Evolutionary conservation across 2,329 filamentous ascomycete species (phyloP).

Genomic region (Epichloe aotearoae): DNA sequence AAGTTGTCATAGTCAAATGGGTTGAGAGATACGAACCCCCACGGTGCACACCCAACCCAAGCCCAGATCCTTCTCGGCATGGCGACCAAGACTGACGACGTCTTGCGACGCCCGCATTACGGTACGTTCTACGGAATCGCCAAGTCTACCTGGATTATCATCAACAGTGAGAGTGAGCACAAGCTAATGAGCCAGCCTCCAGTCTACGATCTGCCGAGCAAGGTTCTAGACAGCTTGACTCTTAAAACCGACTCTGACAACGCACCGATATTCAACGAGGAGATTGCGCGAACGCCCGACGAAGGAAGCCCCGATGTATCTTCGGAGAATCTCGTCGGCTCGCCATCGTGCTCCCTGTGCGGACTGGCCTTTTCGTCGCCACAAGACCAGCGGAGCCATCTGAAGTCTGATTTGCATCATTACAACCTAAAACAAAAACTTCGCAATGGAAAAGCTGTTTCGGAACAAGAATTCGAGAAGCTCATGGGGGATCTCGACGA

Average conservation of each 20-base stretch:
- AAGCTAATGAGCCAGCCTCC: constrained; percentile 6
- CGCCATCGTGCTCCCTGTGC: constrained; percentile 75
- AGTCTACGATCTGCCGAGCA: constrained; percentile 74
- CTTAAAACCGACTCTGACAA: constrained; percentile 24
- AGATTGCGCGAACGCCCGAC: constrained; percentile 11
- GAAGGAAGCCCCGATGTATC: constrained; percentile 13
- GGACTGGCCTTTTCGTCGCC: constrained; percentile 56
- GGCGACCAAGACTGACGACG: constrained; percentile 23
- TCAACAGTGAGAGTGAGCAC: background rate
- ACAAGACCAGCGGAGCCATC: constrained; percentile 72
- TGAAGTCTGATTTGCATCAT: constrained; percentile 79
- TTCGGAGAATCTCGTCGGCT: constrained; percentile 33
- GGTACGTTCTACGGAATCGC: constrained; percentile 18
- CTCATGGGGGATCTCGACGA: constrained; percentile 79
- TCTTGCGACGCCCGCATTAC: constrained; percentile 39
- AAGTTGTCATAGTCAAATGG: background rate
- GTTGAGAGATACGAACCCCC: background rate
- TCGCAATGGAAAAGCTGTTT: constrained; percentile 56
- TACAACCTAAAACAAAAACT: constrained; percentile 94
- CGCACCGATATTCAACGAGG: constrained; percentile 9
- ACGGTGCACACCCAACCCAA: too few species aligned
- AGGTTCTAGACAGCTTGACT: constrained; percentile 56
- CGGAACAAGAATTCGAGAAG: constrained; percentile 75
- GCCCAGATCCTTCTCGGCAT: constrained; percentile 1
- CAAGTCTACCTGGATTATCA: background rate